Evolutionary conservation across 1,284 basidiomycete genomes (phyloP).

Genomic region (Ceratorhiza oryzae-sativae): DNA sequence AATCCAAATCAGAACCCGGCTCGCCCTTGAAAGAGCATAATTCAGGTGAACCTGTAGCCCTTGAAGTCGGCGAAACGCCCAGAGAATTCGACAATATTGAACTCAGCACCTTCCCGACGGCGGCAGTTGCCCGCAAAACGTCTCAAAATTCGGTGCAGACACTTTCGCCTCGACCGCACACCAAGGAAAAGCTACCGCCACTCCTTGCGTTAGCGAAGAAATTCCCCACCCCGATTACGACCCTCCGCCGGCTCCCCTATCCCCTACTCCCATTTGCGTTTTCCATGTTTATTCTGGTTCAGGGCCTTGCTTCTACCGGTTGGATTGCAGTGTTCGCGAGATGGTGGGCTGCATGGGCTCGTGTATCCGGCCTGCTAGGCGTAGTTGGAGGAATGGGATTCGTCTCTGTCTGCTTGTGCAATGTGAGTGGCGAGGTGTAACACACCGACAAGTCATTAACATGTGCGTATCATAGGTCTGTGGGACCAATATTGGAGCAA

Average conservation of each 20-base stretch:
- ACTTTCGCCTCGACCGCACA: background rate
- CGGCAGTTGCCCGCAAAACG: background rate
- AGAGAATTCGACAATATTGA: slow-evolving; percentile 29
- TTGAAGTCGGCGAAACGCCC: slow-evolving; percentile 26
- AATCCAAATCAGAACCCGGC: slow-evolving; percentile 38
- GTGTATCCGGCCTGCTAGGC: slow-evolving; percentile 51
- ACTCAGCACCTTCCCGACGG: slow-evolving; percentile 21
- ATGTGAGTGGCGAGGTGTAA: slow-evolving; percentile 56
- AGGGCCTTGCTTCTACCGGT: slow-evolving; percentile 82
- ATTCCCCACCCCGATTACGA: slow-evolving; percentile 81
- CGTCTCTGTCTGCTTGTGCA: slow-evolving; percentile 77
- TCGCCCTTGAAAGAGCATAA: slow-evolving; percentile 43
- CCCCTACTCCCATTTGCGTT: slow-evolving; percentile 91
- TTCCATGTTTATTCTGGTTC: slow-evolving; percentile 93
- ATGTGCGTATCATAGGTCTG: slow-evolving; percentile 59
- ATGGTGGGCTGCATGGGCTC: slow-evolving; percentile 68
- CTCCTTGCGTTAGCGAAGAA: slow-evolving; percentile 43
- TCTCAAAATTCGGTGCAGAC: background rate
- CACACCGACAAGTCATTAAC: background rate
- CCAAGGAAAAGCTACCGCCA: background rate
- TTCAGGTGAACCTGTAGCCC: slow-evolving; percentile 2
- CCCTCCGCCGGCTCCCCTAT: slow-evolving; percentile 76
- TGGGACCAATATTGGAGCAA: slow-evolving; percentile 96
- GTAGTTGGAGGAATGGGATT: slow-evolving; percentile 60
- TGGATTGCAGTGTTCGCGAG: slow-evolving; percentile 88